phyloP scores from a whole-genome alignment of 768 basidiomycete species.

The Leccinum arenicola region DNA sequence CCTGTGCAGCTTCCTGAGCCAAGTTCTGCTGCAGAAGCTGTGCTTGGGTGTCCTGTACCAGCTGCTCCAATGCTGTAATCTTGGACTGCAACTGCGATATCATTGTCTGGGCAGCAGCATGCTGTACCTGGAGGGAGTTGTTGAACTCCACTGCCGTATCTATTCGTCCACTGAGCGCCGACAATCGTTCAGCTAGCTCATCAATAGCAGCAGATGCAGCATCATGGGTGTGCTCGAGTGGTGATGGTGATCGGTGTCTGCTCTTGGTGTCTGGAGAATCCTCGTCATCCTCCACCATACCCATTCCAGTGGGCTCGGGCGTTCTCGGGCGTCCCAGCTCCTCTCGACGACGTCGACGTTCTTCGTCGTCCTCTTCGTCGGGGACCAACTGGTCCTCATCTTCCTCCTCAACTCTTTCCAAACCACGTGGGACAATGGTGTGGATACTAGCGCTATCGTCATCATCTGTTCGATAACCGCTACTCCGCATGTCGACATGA shows the following conservation, averaged over 20 bases:
- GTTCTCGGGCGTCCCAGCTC: conserved; percentile 73
- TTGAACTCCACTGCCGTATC: conserved; percentile 74
- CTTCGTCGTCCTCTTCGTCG: conserved; percentile 45
- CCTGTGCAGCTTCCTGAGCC: conserved; percentile 35
- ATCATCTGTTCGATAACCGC: conserved; percentile 47
- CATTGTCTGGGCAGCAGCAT: conserved; percentile 70
- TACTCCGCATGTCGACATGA: conserved; percentile 15
- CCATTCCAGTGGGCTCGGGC: conserved; percentile 71
- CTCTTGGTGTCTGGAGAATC: conserved; percentile 26
- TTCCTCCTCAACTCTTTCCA: conserved; percentile 73
- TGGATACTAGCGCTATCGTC: conserved; percentile 70
- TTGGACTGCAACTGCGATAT: conserved; percentile 69
- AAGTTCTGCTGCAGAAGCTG: conserved; percentile 39
- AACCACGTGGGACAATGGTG: conserved; percentile 67
- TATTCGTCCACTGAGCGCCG: conserved; percentile 65
- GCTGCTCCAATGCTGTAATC: conserved; percentile 62
- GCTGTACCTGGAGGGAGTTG: conserved; percentile 71
- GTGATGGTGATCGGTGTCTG: conserved; percentile 18
- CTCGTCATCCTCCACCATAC: conserved; percentile 47
- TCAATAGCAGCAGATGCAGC: conserved; percentile 39
- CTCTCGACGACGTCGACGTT: conserved; percentile 42
- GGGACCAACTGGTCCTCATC: conserved; percentile 55
- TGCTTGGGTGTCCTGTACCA: conserved; percentile 50
- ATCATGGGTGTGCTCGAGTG: conserved; percentile 20
- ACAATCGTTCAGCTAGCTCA: conserved; percentile 62